phyloP scores from a whole-genome alignment of 208 protist genomes.

The Trypanosoma platydactyli region DNA sequence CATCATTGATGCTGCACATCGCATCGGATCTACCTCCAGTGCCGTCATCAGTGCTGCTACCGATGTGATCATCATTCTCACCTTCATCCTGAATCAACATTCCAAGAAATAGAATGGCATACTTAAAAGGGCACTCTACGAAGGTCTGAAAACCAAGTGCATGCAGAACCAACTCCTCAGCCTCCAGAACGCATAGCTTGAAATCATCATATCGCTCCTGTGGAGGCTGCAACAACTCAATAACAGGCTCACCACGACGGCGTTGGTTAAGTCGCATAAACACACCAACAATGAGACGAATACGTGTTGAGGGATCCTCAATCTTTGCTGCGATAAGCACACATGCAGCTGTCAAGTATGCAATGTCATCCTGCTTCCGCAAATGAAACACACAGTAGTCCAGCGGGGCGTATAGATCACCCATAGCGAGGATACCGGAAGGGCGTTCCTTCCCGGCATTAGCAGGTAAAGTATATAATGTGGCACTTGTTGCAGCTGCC shows the following conservation, averaged over 20 bases:
- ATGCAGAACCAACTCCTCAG: conserved; percentile 73
- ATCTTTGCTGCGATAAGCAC: conserved; percentile 79
- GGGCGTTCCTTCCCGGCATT: conserved; percentile 36
- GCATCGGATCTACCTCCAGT: too few relatives aligned
- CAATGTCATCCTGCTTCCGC: conserved; percentile 62
- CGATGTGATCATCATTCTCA: not conserved
- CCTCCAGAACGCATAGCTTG: conserved; percentile 64
- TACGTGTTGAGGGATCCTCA: conserved; percentile 53
- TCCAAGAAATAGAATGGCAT: conserved; percentile 63
- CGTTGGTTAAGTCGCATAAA: conserved; percentile 65
- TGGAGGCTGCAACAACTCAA: conserved; percentile 30
- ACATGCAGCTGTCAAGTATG: conserved; percentile 74
- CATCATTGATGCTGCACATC: not conserved
- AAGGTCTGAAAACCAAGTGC: conserved; percentile 84
- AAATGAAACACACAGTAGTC: conserved; percentile 77
- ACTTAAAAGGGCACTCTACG: conserved; percentile 81
- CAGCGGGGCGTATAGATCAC: conserved; percentile 70
- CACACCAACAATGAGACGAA: conserved; percentile 56
- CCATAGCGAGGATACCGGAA: conserved; percentile 51
- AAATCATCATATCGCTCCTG: conserved; percentile 58
- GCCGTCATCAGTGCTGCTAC: not conserved
- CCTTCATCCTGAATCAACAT: conserved; percentile 44
- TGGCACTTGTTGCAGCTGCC: conserved; percentile 3
- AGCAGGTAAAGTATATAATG: conserved; percentile 59
- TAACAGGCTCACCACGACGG: conserved; percentile 34